A percentile compares a stretch with the other conserved stretches of the same genome.
phyloP scores from a whole-genome alignment of 495 filamentous ascomycete genomes.

The Tuber brumale region DNA sequence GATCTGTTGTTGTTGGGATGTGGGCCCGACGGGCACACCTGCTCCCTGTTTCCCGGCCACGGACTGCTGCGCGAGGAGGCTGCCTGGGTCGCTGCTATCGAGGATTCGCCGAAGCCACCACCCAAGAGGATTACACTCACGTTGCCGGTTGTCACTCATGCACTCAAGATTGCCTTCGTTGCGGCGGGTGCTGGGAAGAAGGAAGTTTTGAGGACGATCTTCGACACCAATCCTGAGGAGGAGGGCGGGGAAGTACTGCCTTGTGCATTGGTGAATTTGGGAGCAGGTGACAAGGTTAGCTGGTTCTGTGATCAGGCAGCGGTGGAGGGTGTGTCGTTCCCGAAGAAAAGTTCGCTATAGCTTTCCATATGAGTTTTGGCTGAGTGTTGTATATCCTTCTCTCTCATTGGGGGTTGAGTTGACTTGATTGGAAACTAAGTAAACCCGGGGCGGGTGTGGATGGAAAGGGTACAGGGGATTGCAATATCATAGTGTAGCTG shows the following conservation, averaged over 20 bases:
- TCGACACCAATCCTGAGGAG: slow-evolving; percentile 54
- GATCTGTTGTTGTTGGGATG: slow-evolving; percentile 87
- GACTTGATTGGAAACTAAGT: neutral
- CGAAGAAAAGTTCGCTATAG: slow-evolving; percentile 52
- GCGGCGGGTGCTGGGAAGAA: slow-evolving; percentile 84
- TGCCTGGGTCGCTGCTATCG: slow-evolving; percentile 86
- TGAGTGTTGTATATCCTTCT: neutral
- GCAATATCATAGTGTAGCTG: neutral
- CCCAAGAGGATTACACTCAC: slow-evolving; percentile 84
- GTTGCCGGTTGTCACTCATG: slow-evolving; percentile 79
- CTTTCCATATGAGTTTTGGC: neutral
- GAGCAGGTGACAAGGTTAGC: slow-evolving; percentile 72
- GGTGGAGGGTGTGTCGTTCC: slow-evolving; percentile 74
- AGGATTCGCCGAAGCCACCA: slow-evolving; percentile 91
- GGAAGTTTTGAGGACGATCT: slow-evolving; percentile 84
- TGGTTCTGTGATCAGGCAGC: slow-evolving; percentile 90
- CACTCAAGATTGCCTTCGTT: slow-evolving; percentile 78
- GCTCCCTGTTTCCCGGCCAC: slow-evolving; percentile 89
- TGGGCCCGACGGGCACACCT: slow-evolving; percentile 94
- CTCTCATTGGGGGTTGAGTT: neutral
- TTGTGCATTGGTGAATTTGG: slow-evolving; percentile 77
- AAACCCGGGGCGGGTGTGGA: neutral
- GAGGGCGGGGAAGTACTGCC: slow-evolving; percentile 70
- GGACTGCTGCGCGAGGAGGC: slow-evolving; percentile 76
- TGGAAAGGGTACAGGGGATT: neutral